phyloP scores from a whole-genome alignment of 163 green algal species.

The Chlamydomonas reinhardtii region DNA sequence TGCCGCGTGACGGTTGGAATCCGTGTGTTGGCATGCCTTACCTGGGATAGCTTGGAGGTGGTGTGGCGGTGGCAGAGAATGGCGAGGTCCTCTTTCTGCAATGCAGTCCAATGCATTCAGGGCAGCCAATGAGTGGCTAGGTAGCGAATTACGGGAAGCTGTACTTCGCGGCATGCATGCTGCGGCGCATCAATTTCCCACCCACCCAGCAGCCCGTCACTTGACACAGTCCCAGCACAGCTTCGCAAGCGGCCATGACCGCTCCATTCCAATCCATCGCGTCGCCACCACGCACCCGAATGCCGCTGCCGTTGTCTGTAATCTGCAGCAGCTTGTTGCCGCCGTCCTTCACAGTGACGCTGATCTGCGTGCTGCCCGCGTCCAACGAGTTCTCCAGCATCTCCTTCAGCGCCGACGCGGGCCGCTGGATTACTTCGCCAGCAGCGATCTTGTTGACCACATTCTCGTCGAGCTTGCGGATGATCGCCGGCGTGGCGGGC shows the following conservation, averaged over 20 bases:
- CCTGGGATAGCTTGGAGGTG: slow-evolving; percentile 91
- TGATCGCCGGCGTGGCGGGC: slow-evolving; percentile 10
- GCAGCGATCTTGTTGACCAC: slow-evolving; percentile 91
- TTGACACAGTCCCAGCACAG: too few relatives aligned
- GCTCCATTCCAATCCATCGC: too few relatives aligned
- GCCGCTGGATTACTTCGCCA: slow-evolving; percentile 95
- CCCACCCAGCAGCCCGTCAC: too few relatives aligned
- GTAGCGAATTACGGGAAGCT: too few relatives aligned
- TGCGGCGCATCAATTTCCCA: too few relatives aligned
- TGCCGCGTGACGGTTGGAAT: too few relatives aligned
- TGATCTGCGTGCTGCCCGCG: slow-evolving; percentile 88
- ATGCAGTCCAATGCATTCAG: too few relatives aligned
- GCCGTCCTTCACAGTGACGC: slow-evolving; percentile 93
- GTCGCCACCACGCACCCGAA: slow-evolving; percentile 61
- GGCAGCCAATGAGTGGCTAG: too few relatives aligned
- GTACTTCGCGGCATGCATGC: too few relatives aligned
- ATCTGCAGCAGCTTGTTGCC: slow-evolving; percentile 95
- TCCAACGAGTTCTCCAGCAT: slow-evolving; percentile 98
- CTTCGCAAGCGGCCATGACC: too few relatives aligned
- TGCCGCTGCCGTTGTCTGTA: slow-evolving; percentile 93
- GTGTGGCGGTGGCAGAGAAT: slow-evolving; percentile 96
- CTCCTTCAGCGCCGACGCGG: slow-evolving; percentile 95
- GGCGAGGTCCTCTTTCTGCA: slow-evolving; percentile 88
- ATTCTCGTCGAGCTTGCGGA: slow-evolving; percentile 60
- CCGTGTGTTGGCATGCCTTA: too few relatives aligned